Evolutionary conservation across 441 rosid genomes (phyloP).

Genomic region (Euphorbia celastroides): DNA sequence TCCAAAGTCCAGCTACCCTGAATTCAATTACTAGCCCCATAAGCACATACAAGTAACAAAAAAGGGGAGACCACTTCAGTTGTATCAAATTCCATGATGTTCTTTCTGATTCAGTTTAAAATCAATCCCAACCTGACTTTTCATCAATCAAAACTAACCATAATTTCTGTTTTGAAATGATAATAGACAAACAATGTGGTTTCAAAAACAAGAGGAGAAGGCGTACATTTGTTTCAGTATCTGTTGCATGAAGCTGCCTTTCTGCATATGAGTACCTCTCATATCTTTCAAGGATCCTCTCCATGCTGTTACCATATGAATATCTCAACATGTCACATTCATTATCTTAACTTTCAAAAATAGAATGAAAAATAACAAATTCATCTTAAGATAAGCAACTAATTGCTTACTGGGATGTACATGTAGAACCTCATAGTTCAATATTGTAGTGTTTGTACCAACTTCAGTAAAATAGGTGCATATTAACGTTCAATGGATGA

Average conservation of each 20-base stretch:
- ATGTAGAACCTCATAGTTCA: background rate
- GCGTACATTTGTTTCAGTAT: conserved; percentile 45
- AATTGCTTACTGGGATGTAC: background rate
- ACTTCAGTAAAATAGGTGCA: background rate
- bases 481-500: no score
- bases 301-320: conserved; percentile 60
- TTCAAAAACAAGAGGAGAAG: background rate
- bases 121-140: background rate
- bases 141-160: background rate
- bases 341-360: background rate
- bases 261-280: conserved; percentile 74
- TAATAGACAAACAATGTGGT: no score
- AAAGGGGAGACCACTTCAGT: background rate
- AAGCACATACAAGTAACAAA: background rate
- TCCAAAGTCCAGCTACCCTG: conserved; percentile 79
- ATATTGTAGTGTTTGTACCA: background rate
- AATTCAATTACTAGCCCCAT: background rate
- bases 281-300: conserved; percentile 78
- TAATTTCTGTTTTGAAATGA: background rate
- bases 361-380: background rate
- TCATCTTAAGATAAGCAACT: background rate
- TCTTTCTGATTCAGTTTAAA: background rate
- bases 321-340: background rate
- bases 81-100: background rate
- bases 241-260: conserved; percentile 54